Percentiles rank a stretch among this genome's conserved stretches.
Evolutionary conservation across 2,329 filamentous ascomycete species (phyloP).

Genomic region (Ascosphaera pollenicola): DNA sequence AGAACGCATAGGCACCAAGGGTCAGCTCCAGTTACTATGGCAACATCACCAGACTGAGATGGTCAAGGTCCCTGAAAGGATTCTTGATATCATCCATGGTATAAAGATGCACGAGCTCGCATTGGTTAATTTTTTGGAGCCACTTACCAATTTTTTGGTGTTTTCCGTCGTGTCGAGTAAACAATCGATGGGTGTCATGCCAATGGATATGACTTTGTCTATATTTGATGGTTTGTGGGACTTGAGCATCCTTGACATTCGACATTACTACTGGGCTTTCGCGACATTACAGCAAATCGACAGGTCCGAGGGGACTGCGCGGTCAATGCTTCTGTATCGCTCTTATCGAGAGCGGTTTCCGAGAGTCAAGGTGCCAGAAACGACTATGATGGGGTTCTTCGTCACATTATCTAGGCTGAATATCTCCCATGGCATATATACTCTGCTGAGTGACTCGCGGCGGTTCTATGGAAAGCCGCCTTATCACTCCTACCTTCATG

Average conservation of each 20-base stretch:
- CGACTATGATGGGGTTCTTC: slow-evolving; percentile 10
- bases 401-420: slow-evolving; percentile 9
- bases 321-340: slow-evolving; percentile 18
- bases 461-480: slow-evolving; percentile 13
- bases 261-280: slow-evolving; percentile 13
- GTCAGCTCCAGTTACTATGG: not conserved
- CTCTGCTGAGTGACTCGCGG: slow-evolving; percentile 20
- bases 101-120: slow-evolving; percentile 3
- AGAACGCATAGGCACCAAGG: slow-evolving; percentile 1
- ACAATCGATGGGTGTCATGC: slow-evolving; percentile 9
- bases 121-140: slow-evolving; percentile 1
- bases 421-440: slow-evolving; percentile 16
- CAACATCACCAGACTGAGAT: slow-evolving; percentile 5
- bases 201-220: slow-evolving; percentile 13
- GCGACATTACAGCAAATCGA: slow-evolving; percentile 11
- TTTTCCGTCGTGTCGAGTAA: slow-evolving; percentile 9
- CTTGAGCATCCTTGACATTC: slow-evolving; percentile 8
- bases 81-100: slow-evolving; percentile 8
- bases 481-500: slow-evolving; percentile 13
- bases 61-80: slow-evolving; percentile 5
- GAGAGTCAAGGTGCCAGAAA: slow-evolving; percentile 6
- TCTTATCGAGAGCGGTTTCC: slow-evolving; percentile 16
- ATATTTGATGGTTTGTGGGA: slow-evolving; percentile 10
- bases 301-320: slow-evolving; percentile 9
- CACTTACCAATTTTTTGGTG: slow-evolving; percentile 10